Base-by-base conservation (phyloP, 2,329 filamentous ascomycete species). In the Botrytis galanthina region DNA sequence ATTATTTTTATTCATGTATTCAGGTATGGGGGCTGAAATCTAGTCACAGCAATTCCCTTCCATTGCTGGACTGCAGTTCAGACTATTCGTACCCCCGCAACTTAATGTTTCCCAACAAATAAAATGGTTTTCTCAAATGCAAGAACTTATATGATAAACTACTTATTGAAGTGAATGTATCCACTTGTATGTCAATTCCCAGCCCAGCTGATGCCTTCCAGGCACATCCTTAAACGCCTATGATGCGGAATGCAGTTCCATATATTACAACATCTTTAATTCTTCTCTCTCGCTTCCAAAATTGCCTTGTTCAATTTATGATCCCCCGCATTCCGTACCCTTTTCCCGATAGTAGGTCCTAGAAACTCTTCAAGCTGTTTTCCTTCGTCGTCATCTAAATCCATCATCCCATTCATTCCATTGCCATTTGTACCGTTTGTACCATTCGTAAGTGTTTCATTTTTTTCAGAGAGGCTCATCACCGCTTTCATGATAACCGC, bases 401-500 rank as follows among this genome's bases (percentile, higher is more conserved):
- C 66, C 66, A 69, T 69, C 66, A 44, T 26, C 20, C 66, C 66
- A 57, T 69, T 69, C 37, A 42, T 22, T 26, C 51, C 66, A 32
- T 68, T 42, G 12, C 66, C 48, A 60, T 76, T 78, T 48, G 68
- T 74, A 26, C 75, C 78, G 66, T 77, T 78, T 14, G 72, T 76
- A 32, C 74, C 76, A 73, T 78, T 79, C 4, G 73, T 76, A 22
- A 62, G 54, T 18, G 32, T 46, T 35, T 46, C 29, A 59, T 71
- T 42, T 1, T 80, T 79, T 69, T 87, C 85, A 73, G 86, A 86
- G 37, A 93, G 79, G 9, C 83, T 84, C 44, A 85, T 83, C 72
- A 93, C 81, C 0, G 87, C 86, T 70, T 84, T 84, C 46, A 92
- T 79, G 26, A 93, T 83, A 3, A 87, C 87, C 9, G 80, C 83